Evolutionary conservation across 1,139 yeast genomes (phyloP), one percentile per base, ranked within the genome.

Genomic region (Scheffersomyces insectosa): DNA sequence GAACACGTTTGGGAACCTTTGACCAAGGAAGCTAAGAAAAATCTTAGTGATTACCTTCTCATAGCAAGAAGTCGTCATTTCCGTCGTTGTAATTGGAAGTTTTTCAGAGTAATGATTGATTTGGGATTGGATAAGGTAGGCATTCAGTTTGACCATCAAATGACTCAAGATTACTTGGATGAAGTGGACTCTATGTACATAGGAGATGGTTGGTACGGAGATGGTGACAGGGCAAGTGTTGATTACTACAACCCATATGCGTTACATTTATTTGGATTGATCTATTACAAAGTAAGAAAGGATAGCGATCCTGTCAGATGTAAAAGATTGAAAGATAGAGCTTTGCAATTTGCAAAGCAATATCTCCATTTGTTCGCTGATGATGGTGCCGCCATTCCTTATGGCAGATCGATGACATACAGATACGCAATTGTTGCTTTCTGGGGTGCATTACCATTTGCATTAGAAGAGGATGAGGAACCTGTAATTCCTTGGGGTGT

Each of bases 361-460:
- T 62, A 47, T 41, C 39, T 46, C 34, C 52, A 59, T 36, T 60
- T 52, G 50, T 61, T 56, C 39, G 51, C 47, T 31, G 56, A 51
- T 13, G 55, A 56, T 40, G 67, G 67, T 0, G 75, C 85, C 50
- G 58, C 74, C 60, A 85, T 87, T 64, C 93, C 93, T 67, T 86
- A 95, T 95, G 90, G 89, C 61, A 75, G 67, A 30, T 57, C 63
- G 34, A 42, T 62, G 39, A 59, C 61, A 4, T 62, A 62, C 42
- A 48, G 63, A 28, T 62, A 57, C 45, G 62, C 66, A 1, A 50
- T 50, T 11, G 57, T 55, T 6, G 51, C 57, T 10, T 61, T 62
- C 42, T 62, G 67, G 67, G 64, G 63, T 4, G 52, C 52, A 8
- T 43, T 54, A 32, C 62, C 65, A 2, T 49, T 46, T 39, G 41